Percentiles rank a stretch among this genome's conserved stretches.
phyloP scores from a whole-genome alignment of 805 yeast genomes.

The Debaryomyces prosopidis region DNA sequence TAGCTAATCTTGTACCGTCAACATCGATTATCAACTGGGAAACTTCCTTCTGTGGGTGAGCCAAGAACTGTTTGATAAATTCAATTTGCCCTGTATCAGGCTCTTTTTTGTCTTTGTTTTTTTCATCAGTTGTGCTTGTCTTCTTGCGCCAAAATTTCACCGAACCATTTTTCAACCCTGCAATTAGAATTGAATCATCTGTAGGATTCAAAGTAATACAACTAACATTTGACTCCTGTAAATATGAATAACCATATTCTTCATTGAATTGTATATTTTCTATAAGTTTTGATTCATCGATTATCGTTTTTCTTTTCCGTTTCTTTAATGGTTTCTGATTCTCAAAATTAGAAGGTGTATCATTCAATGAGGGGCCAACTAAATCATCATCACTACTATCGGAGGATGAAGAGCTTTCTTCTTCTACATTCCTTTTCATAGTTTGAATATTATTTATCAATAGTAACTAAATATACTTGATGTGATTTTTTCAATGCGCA shows the following conservation, averaged over 20 bases:
- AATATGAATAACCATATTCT: conserved; percentile 7
- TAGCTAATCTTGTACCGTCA: conserved; percentile 15
- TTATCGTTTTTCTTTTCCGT: conserved; percentile 1
- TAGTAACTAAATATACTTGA: too few species aligned
- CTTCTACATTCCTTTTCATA: conserved; percentile 4
- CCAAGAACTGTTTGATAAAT: conserved; percentile 15
- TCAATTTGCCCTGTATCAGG: conserved; percentile 7
- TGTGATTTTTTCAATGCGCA: too few species aligned
- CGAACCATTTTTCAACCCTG: conserved; percentile 20
- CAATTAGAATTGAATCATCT: conserved; percentile 13
- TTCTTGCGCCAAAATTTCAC: conserved; percentile 20
- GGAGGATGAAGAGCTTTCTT: background rate
- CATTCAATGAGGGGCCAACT: conserved; percentile 7
- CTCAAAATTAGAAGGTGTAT: background rate
- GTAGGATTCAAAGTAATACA: conserved; percentile 9
- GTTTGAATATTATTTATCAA: background rate
- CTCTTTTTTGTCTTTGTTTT: conserved; percentile 6
- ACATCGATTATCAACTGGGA: conserved; percentile 14
- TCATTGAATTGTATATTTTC: conserved; percentile 2
- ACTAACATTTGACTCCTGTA: conserved; percentile 12
- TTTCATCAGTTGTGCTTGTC: background rate
- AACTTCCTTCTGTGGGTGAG: conserved; percentile 15
- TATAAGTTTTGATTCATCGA: conserved; percentile 1
- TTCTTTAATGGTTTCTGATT: background rate
- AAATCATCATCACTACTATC: conserved; percentile 9